These are phyloP conservation scores for Pestalotiopsis sp. DNA, from an alignment of 2,329 filamentous ascomycete species.

Conservation along the genomic window DNA sequence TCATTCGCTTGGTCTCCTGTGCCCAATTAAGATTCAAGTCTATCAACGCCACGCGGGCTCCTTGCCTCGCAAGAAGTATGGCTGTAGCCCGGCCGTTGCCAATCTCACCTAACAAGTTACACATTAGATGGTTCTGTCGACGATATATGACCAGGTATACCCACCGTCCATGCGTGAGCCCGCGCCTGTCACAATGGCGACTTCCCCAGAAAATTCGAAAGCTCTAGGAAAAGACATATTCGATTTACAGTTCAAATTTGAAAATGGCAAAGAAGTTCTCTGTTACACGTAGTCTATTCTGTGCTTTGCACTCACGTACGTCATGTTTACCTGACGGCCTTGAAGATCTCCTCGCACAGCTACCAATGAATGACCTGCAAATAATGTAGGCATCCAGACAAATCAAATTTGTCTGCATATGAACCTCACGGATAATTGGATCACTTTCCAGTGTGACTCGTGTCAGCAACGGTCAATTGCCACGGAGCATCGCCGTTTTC, in stretches of 20 bases:
- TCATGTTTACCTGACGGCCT: background rate
- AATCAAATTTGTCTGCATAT: background rate
- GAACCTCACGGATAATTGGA: background rate
- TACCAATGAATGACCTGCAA: background rate
- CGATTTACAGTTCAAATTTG: background rate
- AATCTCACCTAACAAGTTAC: conserved; percentile 24
- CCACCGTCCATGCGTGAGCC: conserved; percentile 30
- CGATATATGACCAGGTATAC: background rate
- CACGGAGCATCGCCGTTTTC: conserved; percentile 2
- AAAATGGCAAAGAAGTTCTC: background rate
- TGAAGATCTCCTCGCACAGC: background rate
- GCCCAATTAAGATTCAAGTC: conserved; percentile 27
- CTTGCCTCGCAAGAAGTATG: conserved; percentile 30
- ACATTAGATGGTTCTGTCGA: background rate
- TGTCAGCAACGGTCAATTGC: background rate
- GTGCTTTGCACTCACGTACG: background rate
- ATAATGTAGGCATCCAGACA: background rate
- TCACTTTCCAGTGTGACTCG: background rate
- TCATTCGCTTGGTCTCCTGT: conserved; percentile 31
- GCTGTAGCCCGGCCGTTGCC: conserved; percentile 32
- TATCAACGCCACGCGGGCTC: conserved; percentile 27
- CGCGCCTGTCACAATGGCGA: conserved; percentile 35
- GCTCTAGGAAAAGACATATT: conserved; percentile 6
- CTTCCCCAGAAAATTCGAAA: conserved; percentile 31
- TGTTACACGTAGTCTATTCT: background rate